phyloP scores from a whole-genome alignment of 202 grass and related monocot species.

The Carex sylvatica region DNA sequence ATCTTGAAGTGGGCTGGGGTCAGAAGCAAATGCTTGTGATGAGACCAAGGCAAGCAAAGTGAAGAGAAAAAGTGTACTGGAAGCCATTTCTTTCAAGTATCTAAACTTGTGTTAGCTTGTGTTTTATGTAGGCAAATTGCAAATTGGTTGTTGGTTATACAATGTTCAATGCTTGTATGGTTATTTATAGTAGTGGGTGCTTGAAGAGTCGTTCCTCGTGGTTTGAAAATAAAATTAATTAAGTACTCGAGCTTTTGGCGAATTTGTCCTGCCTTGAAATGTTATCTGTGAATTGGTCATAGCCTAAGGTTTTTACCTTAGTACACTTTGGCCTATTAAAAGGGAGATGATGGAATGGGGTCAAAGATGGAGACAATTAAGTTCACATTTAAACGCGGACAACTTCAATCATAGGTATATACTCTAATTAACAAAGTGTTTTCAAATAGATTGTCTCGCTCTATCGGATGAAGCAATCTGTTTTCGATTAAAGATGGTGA shows the following conservation, averaged over 20 bases:
- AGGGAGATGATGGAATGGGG: neutral
- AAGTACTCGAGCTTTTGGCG: too few relatives aligned
- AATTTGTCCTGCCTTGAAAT: neutral
- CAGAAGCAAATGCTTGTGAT: conserved; percentile 2
- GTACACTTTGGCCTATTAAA: neutral
- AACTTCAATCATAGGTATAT: too few relatives aligned
- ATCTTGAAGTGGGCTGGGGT: conserved; percentile 20
- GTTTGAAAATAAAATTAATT: neutral
- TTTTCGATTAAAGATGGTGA: too few relatives aligned
- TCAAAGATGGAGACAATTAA: too few relatives aligned
- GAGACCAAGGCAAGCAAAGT: neutral
- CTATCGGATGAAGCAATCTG: too few relatives aligned
- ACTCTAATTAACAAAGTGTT: neutral
- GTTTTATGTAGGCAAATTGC: neutral
- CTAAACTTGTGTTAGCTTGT: neutral
- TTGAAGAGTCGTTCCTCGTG: neutral
- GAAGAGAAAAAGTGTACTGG: neutral
- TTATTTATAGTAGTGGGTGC: neutral
- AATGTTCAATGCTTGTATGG: too few relatives aligned
- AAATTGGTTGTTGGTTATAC: too few relatives aligned
- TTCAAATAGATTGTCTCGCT: neutral
- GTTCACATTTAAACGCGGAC: neutral
- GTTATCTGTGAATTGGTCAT: neutral
- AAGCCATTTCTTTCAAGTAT: conserved; percentile 5
- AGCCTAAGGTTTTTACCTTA: neutral